phyloP scores from a whole-genome alignment of 768 basidiomycete genomes.

The Collybia sp. region DNA sequence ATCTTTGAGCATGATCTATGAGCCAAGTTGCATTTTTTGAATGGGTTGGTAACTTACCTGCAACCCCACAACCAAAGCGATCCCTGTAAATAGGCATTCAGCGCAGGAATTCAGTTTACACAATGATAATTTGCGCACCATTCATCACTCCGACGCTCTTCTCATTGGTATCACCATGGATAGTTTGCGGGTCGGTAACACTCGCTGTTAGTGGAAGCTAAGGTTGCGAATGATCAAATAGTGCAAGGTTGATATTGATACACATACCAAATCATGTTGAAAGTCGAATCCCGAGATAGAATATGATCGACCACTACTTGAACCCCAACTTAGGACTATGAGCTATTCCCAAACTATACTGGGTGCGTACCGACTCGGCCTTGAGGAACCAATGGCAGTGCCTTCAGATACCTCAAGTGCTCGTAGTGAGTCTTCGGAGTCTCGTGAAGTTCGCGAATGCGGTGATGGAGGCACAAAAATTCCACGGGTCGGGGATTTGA shows the following conservation, averaged over 20 bases:
- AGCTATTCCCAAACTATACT: neutral
- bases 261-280: constrained; percentile 53
- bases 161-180: constrained; percentile 45
- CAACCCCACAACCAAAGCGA: constrained; percentile 78
- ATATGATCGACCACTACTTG: constrained; percentile 47
- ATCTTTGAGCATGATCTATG: constrained; percentile 38
- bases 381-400: constrained; percentile 23
- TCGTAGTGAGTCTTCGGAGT: constrained; percentile 72
- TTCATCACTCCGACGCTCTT: constrained; percentile 76
- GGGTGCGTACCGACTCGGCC: constrained; percentile 28
- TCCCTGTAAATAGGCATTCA: constrained; percentile 39
- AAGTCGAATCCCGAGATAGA: constrained; percentile 79
- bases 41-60: constrained; percentile 44
- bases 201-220: constrained; percentile 71
- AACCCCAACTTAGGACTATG: neutral
- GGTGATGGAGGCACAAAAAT: constrained; percentile 32
- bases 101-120: neutral
- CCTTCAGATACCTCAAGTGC: constrained; percentile 73
- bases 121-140: constrained; percentile 39
- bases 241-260: constrained; percentile 1
- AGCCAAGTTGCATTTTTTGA: neutral
- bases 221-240: neutral
- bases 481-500: constrained; percentile 35
- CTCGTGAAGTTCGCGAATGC: constrained; percentile 40
- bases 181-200: constrained; percentile 61